These are phyloP conservation scores for Flueggea neowawraea DNA, from an alignment of 441 rosid species.

Conservation along the genomic window DNA sequence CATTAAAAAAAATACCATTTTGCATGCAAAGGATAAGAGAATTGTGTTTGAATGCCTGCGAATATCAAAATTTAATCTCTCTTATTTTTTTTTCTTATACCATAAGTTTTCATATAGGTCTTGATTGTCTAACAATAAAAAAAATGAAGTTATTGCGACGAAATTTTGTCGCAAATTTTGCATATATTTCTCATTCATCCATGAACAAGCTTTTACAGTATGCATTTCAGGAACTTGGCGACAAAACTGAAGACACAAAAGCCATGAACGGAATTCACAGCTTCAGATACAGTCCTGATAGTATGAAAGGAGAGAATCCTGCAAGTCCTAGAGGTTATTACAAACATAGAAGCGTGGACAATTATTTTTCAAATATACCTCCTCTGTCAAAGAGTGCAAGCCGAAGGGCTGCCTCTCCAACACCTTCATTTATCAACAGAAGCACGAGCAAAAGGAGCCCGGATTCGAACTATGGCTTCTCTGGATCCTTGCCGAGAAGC, in stretches of 20 bases:
- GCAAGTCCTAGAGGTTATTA: constrained; percentile 11
- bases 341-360: constrained; percentile 25
- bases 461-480: constrained; percentile 11
- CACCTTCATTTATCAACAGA: constrained; percentile 22
- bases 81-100: no score
- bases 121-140: neutral
- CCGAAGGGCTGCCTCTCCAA: constrained; percentile 29
- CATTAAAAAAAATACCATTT: neutral
- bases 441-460: constrained; percentile 31
- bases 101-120: no score
- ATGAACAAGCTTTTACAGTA: neutral
- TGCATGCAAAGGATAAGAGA: no score
- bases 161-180: neutral
- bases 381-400: constrained; percentile 43
- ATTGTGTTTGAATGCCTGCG: no score
- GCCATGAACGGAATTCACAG: constrained; percentile 39
- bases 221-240: constrained; percentile 14
- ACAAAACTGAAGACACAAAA: constrained; percentile 18
- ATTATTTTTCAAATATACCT: constrained; percentile 19
- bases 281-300: constrained; percentile 24
- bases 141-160: neutral
- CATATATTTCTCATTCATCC: no score
- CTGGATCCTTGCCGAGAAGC: constrained; percentile 22
- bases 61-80: no score
- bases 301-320: constrained; percentile 8